Conservation (phyloP, 352 stramenopile species). For the Phytophthora citrophthora region DNA sequence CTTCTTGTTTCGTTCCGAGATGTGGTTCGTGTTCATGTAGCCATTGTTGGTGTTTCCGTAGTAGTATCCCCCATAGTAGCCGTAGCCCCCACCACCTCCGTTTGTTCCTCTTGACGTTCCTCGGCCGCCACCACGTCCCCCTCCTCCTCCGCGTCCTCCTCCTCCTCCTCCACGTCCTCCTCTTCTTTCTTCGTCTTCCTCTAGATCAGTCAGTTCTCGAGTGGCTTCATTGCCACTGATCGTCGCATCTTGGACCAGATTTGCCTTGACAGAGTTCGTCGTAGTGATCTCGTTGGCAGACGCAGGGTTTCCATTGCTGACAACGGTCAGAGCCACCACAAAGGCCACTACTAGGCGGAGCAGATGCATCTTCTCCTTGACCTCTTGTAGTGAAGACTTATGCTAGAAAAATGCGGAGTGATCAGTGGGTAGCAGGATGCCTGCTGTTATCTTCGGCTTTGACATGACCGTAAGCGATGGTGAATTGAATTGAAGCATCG, state of each 20-base stretch:
- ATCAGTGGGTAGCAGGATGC: too few species aligned
- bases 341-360: too few species aligned
- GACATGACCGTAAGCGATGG: too few species aligned
- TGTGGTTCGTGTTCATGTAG: not conserved
- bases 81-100: not conserved
- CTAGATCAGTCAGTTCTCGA: not conserved
- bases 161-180: not conserved
- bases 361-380: too few species aligned
- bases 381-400: too few species aligned
- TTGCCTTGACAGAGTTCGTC: not conserved
- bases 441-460: too few species aligned
- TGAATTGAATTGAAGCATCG: too few species aligned
- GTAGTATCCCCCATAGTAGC: not conserved
- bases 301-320: not conserved
- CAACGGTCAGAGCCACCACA: too few species aligned
- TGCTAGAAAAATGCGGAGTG: too few species aligned
- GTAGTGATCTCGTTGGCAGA: not conserved
- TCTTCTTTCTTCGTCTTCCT: not conserved
- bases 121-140: not conserved
- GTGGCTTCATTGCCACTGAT: not conserved
- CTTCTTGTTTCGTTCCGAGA: constrained; percentile 1
- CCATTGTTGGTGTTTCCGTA: not conserved
- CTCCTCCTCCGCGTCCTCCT: not conserved
- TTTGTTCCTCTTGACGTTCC: not conserved
- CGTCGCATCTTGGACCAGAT: not conserved